These are phyloP conservation scores for Cinnamomum micranthum DNA, from an alignment of 164 flowering plant species.

Conservation along the genomic window DNA sequence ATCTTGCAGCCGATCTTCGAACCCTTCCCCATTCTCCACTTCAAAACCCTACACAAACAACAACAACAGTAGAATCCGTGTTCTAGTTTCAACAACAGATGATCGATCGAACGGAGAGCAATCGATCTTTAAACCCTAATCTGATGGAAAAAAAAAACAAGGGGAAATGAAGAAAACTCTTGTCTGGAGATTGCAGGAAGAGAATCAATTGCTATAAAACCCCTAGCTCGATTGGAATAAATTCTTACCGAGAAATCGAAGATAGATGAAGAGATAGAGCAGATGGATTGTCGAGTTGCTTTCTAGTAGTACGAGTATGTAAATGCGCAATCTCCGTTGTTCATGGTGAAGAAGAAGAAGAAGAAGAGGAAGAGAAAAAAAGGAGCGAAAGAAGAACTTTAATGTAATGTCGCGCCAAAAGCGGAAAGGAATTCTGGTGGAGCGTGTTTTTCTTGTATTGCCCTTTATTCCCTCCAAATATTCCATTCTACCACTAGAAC, in stretches of 20 bases:
- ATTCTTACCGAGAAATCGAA: neutral
- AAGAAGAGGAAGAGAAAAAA: too few species aligned
- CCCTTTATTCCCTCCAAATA: neutral
- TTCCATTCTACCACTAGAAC: neutral
- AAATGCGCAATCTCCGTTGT: neutral
- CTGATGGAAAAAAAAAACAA: neutral
- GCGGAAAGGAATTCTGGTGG: slow-evolving; percentile 11
- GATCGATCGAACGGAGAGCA: neutral
- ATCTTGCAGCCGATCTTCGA: slow-evolving; percentile 72
- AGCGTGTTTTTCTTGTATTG: neutral
- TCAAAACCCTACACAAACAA: slow-evolving; percentile 11
- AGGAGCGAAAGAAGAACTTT: slow-evolving; percentile 5
- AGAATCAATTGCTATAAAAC: too few species aligned
- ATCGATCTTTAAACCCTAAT: neutral
- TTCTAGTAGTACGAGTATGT: neutral
- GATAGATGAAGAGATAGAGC: neutral
- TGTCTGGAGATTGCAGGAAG: too few species aligned
- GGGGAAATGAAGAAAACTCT: neutral
- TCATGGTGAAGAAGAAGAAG: neutral
- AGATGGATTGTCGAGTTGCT: neutral
- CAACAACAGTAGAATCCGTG: slow-evolving; percentile 3
- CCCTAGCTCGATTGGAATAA: neutral
- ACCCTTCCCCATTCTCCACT: slow-evolving; percentile 54
- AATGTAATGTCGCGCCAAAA: slow-evolving; percentile 22
- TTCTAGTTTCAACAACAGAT: neutral